phyloP scores from a whole-genome alignment of 495 filamentous ascomycete genomes.

The Penicillium herquei region DNA sequence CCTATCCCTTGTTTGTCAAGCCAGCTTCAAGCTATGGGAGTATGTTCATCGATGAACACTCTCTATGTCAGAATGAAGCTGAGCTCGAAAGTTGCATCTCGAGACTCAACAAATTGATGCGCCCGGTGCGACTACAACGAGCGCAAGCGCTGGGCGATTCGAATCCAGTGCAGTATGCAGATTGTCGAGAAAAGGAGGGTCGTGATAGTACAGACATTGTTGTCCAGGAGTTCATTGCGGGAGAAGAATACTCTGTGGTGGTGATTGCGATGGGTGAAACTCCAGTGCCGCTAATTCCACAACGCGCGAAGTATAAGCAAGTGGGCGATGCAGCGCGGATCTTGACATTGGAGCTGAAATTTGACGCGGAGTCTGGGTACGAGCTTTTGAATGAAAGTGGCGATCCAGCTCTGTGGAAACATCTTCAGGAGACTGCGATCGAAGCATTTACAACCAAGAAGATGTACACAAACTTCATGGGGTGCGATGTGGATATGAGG shows the following conservation, averaged over 20 bases:
- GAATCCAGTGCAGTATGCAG: conserved; percentile 2
- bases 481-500: conserved; percentile 18
- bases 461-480: conserved; percentile 13
- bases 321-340: not conserved
- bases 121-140: conserved; percentile 5
- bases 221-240: conserved; percentile 11
- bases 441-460: conserved; percentile 12
- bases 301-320: conserved; percentile 8
- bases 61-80: conserved; percentile 7
- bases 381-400: conserved; percentile 5
- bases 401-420: conserved; percentile 5
- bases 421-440: conserved; percentile 11
- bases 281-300: conserved; percentile 5
- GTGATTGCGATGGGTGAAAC: conserved; percentile 11
- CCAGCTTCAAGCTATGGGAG: conserved; percentile 10
- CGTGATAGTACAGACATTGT: conserved; percentile 8
- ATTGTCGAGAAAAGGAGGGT: not conserved
- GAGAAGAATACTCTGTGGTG: conserved; percentile 6
- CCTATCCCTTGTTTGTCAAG: conserved; percentile 13
- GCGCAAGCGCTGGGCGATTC: not conserved
- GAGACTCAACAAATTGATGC: conserved; percentile 6
- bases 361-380: conserved; percentile 8
- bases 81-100: conserved; percentile 2
- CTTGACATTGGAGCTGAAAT: conserved; percentile 12
- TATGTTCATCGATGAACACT: conserved; percentile 13